Evolutionary conservation across 2,329 filamentous ascomycete species (phyloP).

Genomic region (Hypoxylon sp.): DNA sequence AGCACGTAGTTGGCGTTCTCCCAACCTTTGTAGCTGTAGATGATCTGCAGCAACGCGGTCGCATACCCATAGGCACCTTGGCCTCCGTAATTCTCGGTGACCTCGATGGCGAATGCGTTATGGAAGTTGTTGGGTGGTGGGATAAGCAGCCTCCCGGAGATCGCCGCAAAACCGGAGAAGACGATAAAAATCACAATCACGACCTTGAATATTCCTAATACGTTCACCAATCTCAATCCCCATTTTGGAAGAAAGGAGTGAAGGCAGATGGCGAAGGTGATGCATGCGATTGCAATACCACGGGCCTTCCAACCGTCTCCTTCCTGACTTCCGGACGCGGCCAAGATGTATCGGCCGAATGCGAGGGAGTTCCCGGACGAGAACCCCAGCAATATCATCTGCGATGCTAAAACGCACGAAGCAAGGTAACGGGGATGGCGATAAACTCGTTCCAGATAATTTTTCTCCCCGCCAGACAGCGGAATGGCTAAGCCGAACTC

Average conservation of each 20-base stretch:
- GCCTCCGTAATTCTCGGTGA: conserved; percentile 55
- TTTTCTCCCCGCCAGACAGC: conserved; percentile 70
- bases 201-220: conserved; percentile 68
- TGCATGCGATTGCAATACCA: conserved; percentile 62
- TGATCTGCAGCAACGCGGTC: conserved; percentile 64
- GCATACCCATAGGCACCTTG: conserved; percentile 63
- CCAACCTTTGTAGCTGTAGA: conserved; percentile 71
- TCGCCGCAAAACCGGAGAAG: conserved; percentile 65
- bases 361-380: conserved; percentile 67
- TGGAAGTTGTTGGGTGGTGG: conserved; percentile 65
- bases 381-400: conserved; percentile 69
- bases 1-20: conserved; percentile 71
- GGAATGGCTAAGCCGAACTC: conserved; percentile 71
- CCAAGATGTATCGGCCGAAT: conserved; percentile 66
- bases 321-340: conserved; percentile 57
- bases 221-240: conserved; percentile 67
- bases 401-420: conserved; percentile 66
- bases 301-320: conserved; percentile 64
- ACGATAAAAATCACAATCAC: conserved; percentile 68
- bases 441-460: conserved; percentile 72
- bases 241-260: conserved; percentile 64
- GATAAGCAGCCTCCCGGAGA: conserved; percentile 59
- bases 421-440: conserved; percentile 65
- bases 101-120: conserved; percentile 59
- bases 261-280: conserved; percentile 63